Base-by-base conservation (phyloP, 345 rosid species). In the Bretschneidera sinensis region DNA sequence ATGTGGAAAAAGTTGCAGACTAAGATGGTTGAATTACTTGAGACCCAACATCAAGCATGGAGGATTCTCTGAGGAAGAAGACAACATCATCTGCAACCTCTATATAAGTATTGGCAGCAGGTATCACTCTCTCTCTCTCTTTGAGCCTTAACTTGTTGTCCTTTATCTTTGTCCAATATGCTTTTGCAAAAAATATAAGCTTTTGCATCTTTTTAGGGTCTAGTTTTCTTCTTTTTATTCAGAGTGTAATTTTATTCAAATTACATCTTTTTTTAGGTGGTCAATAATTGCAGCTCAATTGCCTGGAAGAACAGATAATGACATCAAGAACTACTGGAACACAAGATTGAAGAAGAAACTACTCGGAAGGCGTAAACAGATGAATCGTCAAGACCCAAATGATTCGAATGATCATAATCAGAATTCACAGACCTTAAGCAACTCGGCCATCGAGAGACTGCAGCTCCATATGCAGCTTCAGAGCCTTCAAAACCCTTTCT, bases 231-330 rank as follows among this genome's bases (percentile, higher is more conserved):
- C 21, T 67, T 61, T 48, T 20, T 51, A 43, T 74, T 61, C 48
- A 55, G 58, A 17, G n/a, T 50, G 14, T 49, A 49, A 64, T 24
- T 5, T 19, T 50, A 0, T 50, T 43, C 11, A 59, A 52, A 19
- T 47, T 68, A n/a, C 43, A 43, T 39, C 52, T 65, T 17, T 23
- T 48, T 65, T 33, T 73, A 94, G 99, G 77, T 94, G 99, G 97
- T 94, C 99, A 16, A 88, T 94, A 74, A 94, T 94, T 76, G 99
- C 99, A 45, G 99, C 99, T 4, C 99, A 94, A 60, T 75, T 94
- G 61, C 97, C 99, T 18, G 99, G 99, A 67, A 83, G 99, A 66
- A 94, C 99, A n/a, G 99, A 94, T 66, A 90, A 94, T 62, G 99
- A 94, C 65, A 86, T 94, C 18, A 94, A 94, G 70, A 94, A 94